A percentile compares a stretch with the other conserved stretches of the same genome.
These are phyloP conservation scores for Cyclotella atomus DNA, from an alignment of 108 stramenopile species.

Conservation along the genomic window DNA sequence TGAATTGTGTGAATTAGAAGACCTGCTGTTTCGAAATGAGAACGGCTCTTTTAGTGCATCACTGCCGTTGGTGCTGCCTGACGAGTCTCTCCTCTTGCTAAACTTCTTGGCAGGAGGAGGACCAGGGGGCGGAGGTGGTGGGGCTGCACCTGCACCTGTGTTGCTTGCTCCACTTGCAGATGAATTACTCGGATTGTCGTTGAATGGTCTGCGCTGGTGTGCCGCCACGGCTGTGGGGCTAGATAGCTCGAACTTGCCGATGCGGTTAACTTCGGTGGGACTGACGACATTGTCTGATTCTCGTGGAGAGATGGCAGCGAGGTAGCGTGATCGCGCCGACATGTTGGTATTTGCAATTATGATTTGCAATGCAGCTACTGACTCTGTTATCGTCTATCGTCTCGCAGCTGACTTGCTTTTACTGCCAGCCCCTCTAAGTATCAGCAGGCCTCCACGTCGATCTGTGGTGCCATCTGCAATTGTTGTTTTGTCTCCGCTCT, in stretches of 20 bases:
- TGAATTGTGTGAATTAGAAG: not conserved
- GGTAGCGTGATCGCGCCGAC: conserved; percentile 46
- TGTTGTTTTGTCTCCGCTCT: too few relatives aligned
- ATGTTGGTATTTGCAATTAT: conserved; percentile 4
- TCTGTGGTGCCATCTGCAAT: too few relatives aligned
- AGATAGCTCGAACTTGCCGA: not conserved
- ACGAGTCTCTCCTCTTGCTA: not conserved
- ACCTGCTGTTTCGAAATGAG: not conserved
- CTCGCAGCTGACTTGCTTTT: too few relatives aligned
- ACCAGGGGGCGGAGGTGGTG: conserved; percentile 43
- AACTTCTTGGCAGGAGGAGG: conserved; percentile 36
- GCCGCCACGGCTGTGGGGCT: conserved; percentile 9
- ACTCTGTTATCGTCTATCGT: too few relatives aligned
- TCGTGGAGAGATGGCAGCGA: conserved; percentile 39
- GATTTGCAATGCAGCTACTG: too few relatives aligned
- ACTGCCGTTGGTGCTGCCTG: not conserved
- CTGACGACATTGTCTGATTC: not conserved
- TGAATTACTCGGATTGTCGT: not conserved
- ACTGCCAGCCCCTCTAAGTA: too few relatives aligned
- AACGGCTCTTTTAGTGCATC: not conserved
- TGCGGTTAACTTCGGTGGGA: not conserved
- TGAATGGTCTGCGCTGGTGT: not conserved
- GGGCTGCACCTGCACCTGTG: not conserved
- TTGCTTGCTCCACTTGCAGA: too few relatives aligned
- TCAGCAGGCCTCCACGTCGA: too few relatives aligned